Percentiles rank a stretch among this genome's conserved stretches.
Evolutionary conservation across 805 yeast genomes (phyloP).

Genomic region (Suhomyces sp.): DNA sequence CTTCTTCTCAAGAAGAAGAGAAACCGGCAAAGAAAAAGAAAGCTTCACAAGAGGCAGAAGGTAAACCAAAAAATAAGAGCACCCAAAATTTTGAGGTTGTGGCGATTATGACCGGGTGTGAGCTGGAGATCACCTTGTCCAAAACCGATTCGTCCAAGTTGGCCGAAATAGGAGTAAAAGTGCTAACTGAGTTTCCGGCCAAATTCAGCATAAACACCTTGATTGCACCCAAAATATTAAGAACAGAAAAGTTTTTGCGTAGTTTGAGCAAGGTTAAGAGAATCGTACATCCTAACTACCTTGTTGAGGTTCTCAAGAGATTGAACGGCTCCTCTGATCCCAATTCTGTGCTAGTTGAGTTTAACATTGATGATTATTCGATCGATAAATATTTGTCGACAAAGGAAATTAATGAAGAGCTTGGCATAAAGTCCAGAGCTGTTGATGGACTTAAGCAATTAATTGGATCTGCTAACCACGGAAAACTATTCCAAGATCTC

Average conservation of each 20-base stretch:
- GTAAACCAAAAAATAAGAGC: slow-evolving; percentile 7
- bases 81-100: slow-evolving; percentile 35
- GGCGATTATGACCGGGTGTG: slow-evolving; percentile 68
- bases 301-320: slow-evolving; percentile 41
- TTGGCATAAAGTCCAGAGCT: slow-evolving; percentile 18
- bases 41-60: slow-evolving; percentile 15
- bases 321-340: slow-evolving; percentile 6
- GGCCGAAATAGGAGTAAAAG: slow-evolving; percentile 54
- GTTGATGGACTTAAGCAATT: slow-evolving; percentile 17
- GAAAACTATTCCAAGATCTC: slow-evolving; percentile 46
- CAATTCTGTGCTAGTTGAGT: slow-evolving; percentile 15
- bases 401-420: slow-evolving; percentile 31
- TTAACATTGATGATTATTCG: slow-evolving; percentile 29
- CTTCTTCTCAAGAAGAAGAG: not conserved
- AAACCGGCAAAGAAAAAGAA: slow-evolving; percentile 9
- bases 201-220: slow-evolving; percentile 44
- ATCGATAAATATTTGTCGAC: slow-evolving; percentile 31
- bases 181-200: slow-evolving; percentile 44
- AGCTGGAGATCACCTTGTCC: slow-evolving; percentile 37
- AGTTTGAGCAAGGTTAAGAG: slow-evolving; percentile 58
- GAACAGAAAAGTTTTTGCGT: slow-evolving; percentile 84
- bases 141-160: slow-evolving; percentile 44
- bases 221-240: slow-evolving; percentile 75
- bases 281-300: slow-evolving; percentile 54
- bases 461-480: slow-evolving; percentile 18